Percentiles rank a stretch among this genome's conserved stretches.
phyloP scores from a whole-genome alignment of 1,284 basidiomycete genomes.

The Trametes versicolor region DNA sequence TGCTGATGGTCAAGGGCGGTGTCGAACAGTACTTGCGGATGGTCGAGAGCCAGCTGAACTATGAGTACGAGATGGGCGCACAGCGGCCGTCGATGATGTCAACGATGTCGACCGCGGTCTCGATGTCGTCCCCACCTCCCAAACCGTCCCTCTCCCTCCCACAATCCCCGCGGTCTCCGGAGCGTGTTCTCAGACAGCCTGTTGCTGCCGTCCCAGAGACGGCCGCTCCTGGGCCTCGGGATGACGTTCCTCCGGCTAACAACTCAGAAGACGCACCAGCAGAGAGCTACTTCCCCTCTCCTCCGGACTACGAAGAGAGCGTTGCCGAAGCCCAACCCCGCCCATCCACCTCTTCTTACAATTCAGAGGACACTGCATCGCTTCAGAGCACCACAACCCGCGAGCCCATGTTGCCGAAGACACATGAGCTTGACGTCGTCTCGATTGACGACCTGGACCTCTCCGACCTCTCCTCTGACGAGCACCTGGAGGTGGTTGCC shows the following conservation, averaged over 20 bases:
- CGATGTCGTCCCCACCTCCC: constrained; percentile 27
- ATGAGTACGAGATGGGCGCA: constrained; percentile 19
- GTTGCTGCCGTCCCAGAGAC: constrained; percentile 10
- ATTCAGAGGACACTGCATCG: constrained; percentile 22
- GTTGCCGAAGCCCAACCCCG: constrained; percentile 17
- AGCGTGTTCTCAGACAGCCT: constrained; percentile 27
- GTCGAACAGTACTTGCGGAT: constrained; percentile 74
- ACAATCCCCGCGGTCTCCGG: constrained; percentile 31
- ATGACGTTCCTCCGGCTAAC: constrained; percentile 22
- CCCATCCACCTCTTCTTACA: constrained; percentile 26
- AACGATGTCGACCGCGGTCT: constrained; percentile 16
- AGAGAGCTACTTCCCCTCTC: constrained; percentile 34
- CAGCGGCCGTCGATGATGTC: constrained; percentile 23
- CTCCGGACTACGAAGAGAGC: constrained; percentile 33
- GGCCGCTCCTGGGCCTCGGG: constrained; percentile 23
- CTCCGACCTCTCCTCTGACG: constrained; percentile 74
- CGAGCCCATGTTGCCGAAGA: constrained; percentile 10
- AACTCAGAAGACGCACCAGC: constrained; percentile 8
- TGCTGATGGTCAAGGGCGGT: constrained; percentile 67
- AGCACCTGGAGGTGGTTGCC: constrained; percentile 39
- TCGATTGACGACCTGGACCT: constrained; percentile 80
- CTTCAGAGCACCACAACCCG: constrained; percentile 12
- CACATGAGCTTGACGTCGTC: constrained; percentile 63
- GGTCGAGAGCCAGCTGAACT: constrained; percentile 52
- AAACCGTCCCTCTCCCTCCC: constrained; percentile 23